Base-by-base conservation (phyloP, 352 stramenopile species). In the Globisporangium barbulae region DNA sequence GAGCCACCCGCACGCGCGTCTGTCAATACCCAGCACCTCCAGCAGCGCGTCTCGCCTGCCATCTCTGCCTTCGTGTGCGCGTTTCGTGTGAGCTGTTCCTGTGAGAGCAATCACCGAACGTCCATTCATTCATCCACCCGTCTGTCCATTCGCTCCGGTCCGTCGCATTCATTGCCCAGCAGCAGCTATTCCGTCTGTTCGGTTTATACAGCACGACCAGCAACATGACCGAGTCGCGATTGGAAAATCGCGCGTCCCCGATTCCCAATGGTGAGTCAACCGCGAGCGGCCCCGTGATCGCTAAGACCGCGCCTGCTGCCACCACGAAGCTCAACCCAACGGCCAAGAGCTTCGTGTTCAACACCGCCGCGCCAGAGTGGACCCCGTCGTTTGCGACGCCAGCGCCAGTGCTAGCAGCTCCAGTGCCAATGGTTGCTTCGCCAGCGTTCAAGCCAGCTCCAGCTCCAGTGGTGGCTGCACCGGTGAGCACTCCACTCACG, bases 281-380 rank as follows among this genome's bases (percentile, higher is more conserved):
- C 28, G 5, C 33, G 35, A 65, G 59, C 19, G 59, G 59, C 13
- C 59, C 61, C 12, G 61, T 67, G 17, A 22, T 48, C 42, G 7
- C 47, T 35, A 69, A 53, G 39, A 69, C 37, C 15, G 50, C 59
- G 0, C 53, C 37, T 15, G n/a, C 57, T 13, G 31, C 57, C 17
- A 57, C 54, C 30, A 77, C 82, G 53, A 90, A 87, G 73, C 72
- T 89, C 41, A 80, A 83, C 50, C 71, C 82, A 28, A 72, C 73
- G 6, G 82, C 80, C 48, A 88, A 86, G 64, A 75, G 67, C 52
- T 91, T 91, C 56, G 80, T 91, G 10, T 85, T 91, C 55, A 88
- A 80, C 70, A 63, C 69, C n/a, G 55, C 58, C 17, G 79, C 82
- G 9, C 75, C 82, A 0, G 69, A 50, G 10, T 91, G 79, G 79